A percentile compares a stretch with the other conserved stretches of the same genome.
Conservation (phyloP, 2,329 filamentous ascomycete species). For the Fusarium bulbicola region DNA sequence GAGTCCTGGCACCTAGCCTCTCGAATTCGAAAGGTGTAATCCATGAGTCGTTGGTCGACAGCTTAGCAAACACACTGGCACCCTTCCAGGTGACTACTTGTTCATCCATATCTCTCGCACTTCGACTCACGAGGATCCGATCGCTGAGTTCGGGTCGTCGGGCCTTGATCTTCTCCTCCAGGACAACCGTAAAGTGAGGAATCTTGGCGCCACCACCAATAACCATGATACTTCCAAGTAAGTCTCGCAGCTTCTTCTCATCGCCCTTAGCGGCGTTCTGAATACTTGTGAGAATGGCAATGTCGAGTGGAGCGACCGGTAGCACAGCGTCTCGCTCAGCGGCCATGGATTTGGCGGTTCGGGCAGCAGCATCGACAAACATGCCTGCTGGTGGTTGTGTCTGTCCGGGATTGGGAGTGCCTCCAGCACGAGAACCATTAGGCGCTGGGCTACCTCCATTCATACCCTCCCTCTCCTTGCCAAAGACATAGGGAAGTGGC, state of each 20-base stretch:
- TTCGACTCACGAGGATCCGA: slow-evolving; percentile 70
- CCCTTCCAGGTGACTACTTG: slow-evolving; percentile 99
- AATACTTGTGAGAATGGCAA: slow-evolving; percentile 89
- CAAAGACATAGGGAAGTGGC: slow-evolving; percentile 68
- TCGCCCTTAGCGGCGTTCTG: slow-evolving; percentile 87
- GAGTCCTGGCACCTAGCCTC: slow-evolving; percentile 78
- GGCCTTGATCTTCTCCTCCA: slow-evolving; percentile 83
- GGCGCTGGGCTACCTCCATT: slow-evolving; percentile 64
- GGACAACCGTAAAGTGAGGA: slow-evolving; percentile 78
- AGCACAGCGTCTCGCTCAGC: slow-evolving; percentile 81
- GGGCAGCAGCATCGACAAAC: slow-evolving; percentile 61
- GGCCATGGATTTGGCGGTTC: slow-evolving; percentile 64
- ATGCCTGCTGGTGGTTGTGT: slow-evolving; percentile 54
- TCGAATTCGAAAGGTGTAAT: slow-evolving; percentile 89
- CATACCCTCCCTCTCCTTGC: slow-evolving; percentile 51
- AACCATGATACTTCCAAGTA: slow-evolving; percentile 89
- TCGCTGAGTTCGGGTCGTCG: slow-evolving; percentile 69
- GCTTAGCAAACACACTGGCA: slow-evolving; percentile 92
- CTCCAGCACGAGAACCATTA: slow-evolving; percentile 60
- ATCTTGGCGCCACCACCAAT: slow-evolving; percentile 86
- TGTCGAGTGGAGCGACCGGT: slow-evolving; percentile 84
- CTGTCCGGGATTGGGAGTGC: slow-evolving; percentile 53
- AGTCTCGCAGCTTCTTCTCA: slow-evolving; percentile 91
- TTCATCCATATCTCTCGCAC: slow-evolving; percentile 91
- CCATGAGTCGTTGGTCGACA: slow-evolving; percentile 95